These are phyloP conservation scores for Asterochloris erici DNA, from an alignment of 139 green algal genomes.

Conservation along the genomic window DNA sequence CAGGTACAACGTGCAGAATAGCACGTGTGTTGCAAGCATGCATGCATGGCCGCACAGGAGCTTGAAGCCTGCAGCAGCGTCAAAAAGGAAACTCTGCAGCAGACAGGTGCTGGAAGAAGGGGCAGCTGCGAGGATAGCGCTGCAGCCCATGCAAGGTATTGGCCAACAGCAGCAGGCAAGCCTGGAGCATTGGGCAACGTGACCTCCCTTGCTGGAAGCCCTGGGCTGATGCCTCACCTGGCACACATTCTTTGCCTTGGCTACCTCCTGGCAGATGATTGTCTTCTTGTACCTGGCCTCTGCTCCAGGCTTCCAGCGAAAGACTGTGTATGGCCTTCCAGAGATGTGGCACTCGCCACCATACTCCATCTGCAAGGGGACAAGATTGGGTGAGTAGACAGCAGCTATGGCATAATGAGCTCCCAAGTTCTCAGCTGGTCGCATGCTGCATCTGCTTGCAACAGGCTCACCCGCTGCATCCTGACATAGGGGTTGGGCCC, in stretches of 20 bases:
- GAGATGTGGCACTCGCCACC: constrained; percentile 89
- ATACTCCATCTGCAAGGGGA: constrained; percentile 72
- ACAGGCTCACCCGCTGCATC: constrained; percentile 84
- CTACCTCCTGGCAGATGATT: constrained; percentile 97
- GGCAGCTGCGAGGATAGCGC: too few relatives aligned
- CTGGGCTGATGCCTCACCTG: constrained; percentile 46
- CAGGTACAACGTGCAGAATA: too few relatives aligned
- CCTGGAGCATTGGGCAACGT: too few relatives aligned
- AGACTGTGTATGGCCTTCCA: constrained; percentile 87
- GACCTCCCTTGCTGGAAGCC: not conserved
- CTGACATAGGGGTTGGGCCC: constrained; percentile 97
- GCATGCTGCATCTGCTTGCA: not conserved
- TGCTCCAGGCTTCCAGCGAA: constrained; percentile 83
- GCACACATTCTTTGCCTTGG: constrained; percentile 98
- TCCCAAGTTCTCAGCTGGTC: not conserved
- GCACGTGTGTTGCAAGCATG: too few relatives aligned
- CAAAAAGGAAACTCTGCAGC: too few relatives aligned
- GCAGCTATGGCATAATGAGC: not conserved
- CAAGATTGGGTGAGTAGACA: not conserved
- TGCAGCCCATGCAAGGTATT: too few relatives aligned
- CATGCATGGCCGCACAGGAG: too few relatives aligned
- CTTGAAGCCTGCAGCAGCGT: too few relatives aligned
- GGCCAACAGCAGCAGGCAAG: too few relatives aligned
- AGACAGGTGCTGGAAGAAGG: too few relatives aligned
- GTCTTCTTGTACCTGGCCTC: constrained; percentile 97